Evolutionary conservation across 176 grass and related monocot species (phyloP).

Genomic region (Zoysia japonica): DNA sequence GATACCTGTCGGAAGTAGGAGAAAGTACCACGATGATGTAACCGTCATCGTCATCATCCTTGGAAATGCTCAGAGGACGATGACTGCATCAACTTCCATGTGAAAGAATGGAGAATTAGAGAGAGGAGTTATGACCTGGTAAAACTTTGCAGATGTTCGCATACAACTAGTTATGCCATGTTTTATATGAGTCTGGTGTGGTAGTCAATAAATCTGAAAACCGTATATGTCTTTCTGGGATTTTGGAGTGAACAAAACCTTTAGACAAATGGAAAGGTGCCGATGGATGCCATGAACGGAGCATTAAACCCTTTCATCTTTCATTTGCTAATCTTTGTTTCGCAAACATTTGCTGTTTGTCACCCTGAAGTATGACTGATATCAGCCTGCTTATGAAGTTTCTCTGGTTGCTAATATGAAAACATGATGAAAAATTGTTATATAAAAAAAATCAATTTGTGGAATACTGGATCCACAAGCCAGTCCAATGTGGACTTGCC

Average conservation of each 20-base stretch:
- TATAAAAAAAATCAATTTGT: not conserved
- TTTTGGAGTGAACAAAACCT: slow-evolving; percentile 16
- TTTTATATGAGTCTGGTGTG: slow-evolving; percentile 22
- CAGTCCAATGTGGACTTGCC: not conserved
- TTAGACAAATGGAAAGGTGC: not conserved
- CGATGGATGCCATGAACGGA: not conserved
- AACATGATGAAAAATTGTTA: slow-evolving; percentile 13
- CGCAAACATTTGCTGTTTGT: not conserved
- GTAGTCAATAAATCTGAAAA: slow-evolving; percentile 36
- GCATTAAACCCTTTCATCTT: slow-evolving; percentile 4
- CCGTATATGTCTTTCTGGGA: slow-evolving; percentile 22
- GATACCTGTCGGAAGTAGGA: slow-evolving; percentile 84
- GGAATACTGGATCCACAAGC: not conserved
- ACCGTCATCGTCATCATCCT: slow-evolving; percentile 89
- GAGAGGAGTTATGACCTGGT: not conserved
- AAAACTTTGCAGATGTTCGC: slow-evolving; percentile 37
- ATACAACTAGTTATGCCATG: not conserved
- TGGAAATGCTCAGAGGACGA: slow-evolving; percentile 71
- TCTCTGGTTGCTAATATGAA: not conserved
- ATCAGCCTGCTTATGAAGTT: too few relatives aligned
- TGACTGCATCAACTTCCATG: slow-evolving; percentile 68
- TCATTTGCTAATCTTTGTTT: not conserved
- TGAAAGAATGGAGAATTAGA: slow-evolving; percentile 38
- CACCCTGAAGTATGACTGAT: too few relatives aligned
- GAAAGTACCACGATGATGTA: slow-evolving; percentile 95